Base-by-base conservation (phyloP, 2,329 filamentous ascomycete genomes). In the Thermothelomyces thermophilus region DNA sequence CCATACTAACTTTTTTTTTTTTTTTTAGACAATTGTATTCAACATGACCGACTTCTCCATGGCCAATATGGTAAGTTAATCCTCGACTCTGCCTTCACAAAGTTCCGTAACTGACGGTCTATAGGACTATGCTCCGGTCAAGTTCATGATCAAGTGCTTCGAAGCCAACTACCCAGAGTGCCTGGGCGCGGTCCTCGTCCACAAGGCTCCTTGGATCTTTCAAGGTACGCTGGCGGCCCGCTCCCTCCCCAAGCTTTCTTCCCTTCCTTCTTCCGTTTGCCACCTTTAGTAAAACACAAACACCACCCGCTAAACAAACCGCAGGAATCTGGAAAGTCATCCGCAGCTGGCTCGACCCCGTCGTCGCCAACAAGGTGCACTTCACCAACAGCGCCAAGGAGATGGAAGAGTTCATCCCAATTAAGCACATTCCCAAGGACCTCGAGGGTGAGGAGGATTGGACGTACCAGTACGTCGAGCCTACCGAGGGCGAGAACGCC, bases 71-170 rank as follows among this genome's bases (percentile, higher is more conserved):
- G 82, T 84, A 70, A 63, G 72, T 60, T 14, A 16, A 13, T n/a
- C 11, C 19, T 22, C 31, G 40, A 10, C 14, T 9, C 6, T 8
- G 22, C 13, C n/a, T n/a, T n/a, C 19, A 9, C 17, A 10, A 4
- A 7, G 5, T 16, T 6, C 5, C 33, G 22, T 56, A 47, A 31
- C 61, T 63, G 31, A 66, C 51, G 30, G 10, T 9, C 11, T n/a
- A 9, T 11, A 85, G 82, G 93, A 98, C 67, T 97, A 97, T 66
- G 81, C 87, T 0, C 91, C 93, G 1, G 88, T 98, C 50, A 98
- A 95, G 64, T 98, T 97, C 71, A 96, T 98, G 86, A 96, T 98
- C 68, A 95, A 95, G 69, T 95, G 90, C 68, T 98, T 98, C 64
- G 93, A 98, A 71, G 93, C 93, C 53, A 97, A 98, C 66, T 98